Conservation (phyloP, 2,329 filamentous ascomycete genomes). For the Lecanicillium sp. region DNA sequence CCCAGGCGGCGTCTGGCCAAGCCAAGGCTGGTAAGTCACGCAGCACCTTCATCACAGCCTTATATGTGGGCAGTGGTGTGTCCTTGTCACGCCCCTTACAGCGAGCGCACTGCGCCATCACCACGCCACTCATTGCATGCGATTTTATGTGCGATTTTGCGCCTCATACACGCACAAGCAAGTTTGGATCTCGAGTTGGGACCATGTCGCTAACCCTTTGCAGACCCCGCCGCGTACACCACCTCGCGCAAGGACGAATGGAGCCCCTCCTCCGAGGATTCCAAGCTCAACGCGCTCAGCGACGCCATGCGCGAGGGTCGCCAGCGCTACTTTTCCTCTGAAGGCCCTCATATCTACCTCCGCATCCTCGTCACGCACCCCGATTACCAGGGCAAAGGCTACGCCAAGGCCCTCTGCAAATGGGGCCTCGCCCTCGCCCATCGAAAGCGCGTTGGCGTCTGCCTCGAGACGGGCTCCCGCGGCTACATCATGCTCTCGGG, state of each 20-base stretch:
- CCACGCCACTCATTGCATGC: no score
- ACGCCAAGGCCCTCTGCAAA: slow-evolving; percentile 15
- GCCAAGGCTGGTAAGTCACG: background rate
- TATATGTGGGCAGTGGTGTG: no score
- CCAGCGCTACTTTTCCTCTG: slow-evolving; percentile 1
- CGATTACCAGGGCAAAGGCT: slow-evolving; percentile 14
- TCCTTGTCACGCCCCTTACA: no score
- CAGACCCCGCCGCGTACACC: background rate
- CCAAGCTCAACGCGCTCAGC: background rate
- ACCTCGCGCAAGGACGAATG: background rate
- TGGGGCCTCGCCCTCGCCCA: slow-evolving; percentile 11
- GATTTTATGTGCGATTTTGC: background rate
- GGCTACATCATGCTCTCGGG: slow-evolving; percentile 18
- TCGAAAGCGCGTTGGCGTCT: slow-evolving; percentile 8
- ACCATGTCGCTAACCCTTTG: background rate
- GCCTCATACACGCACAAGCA: background rate
- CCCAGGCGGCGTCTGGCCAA: background rate
- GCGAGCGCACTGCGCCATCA: no score
- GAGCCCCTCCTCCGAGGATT: background rate
- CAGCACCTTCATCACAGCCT: no score
- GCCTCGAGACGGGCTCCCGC: slow-evolving; percentile 13
- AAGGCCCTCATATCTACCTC: slow-evolving; percentile 13
- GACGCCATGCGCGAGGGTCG: slow-evolving; percentile 5
- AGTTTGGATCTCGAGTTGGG: no score
- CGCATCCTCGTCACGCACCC: slow-evolving; percentile 16